Evolutionary conservation across 2,329 filamentous ascomycete species (phyloP), one percentile per base, ranked within the genome.

Genomic region (Tolypocladium tropicale): DNA sequence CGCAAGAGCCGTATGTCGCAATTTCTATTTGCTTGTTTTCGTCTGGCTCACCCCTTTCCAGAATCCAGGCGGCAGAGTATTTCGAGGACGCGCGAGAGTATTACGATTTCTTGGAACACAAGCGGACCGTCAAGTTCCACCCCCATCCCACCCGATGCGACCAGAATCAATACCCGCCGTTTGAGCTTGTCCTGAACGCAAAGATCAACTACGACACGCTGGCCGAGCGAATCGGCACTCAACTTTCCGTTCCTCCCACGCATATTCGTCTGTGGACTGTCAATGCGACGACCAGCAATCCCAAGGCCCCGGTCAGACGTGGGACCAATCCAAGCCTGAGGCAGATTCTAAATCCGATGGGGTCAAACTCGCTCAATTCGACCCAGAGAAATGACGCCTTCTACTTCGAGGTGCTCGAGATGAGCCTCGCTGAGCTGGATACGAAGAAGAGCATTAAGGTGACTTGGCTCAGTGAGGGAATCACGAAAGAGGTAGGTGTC

Each of bases 181-280:
- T 99, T 65, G 82, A 82, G 3, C 72, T 99, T 53, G 84, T 85
- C 1, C 78, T 99, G 48, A 96, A 88, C 68, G 86, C 88, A 58
- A 96, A 94, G 74, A 90, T 95, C 74, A 86, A 80, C 5, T 99
- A 99, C 68, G 93, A 97, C 60, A 85, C 88, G 61, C 80, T 97
- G 56, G 83, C 90, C 6, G 84, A 89, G 62, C 91, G 90, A 66
- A 89, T 96, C 54, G 94, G 84, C 6, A 84, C 90, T 59, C 78
- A 88, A 57, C 75, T 99, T 21, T 79, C 82, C 6, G 83, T 92
- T 2, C 86, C 94, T 7, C 81, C 89, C 1, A 96, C 90, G 4
- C 91, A 99, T 71, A 73, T 99, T 50, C 89, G 94, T 43, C 95
- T 99, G 70, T 94, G 89, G 64, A 95, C 92, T 0, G 86, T 96